These are phyloP conservation scores for Singerocomus inundabilis DNA, from an alignment of 1,284 basidiomycete genomes.

Conservation along the genomic window DNA sequence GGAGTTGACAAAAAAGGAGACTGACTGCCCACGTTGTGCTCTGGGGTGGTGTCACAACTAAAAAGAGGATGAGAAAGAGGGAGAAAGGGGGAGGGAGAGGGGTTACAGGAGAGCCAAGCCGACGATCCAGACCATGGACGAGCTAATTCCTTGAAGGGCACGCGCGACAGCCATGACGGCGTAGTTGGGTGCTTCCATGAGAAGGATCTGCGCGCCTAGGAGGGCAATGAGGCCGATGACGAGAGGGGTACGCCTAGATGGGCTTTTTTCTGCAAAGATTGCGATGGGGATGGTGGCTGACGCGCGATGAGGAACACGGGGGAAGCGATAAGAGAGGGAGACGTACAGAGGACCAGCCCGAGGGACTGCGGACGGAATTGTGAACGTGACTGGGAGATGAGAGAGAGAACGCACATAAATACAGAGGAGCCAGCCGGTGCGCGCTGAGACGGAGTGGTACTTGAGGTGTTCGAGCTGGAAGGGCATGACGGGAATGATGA, in stretches of 20 bases:
- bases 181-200: constrained; percentile 75
- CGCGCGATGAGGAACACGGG: not conserved
- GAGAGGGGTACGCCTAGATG: constrained; percentile 56
- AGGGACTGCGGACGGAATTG: constrained; percentile 36
- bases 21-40: constrained; percentile 58
- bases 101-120: constrained; percentile 68
- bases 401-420: constrained; percentile 45
- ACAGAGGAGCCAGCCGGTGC: constrained; percentile 70
- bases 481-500: constrained; percentile 74
- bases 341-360: constrained; percentile 52
- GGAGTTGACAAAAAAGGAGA: constrained; percentile 12
- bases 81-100: not conserved
- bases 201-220: constrained; percentile 60
- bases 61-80: constrained; percentile 6
- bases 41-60: constrained; percentile 69
- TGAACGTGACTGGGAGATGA: not conserved
- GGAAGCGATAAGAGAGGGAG: not conserved
- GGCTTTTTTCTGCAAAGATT: constrained; percentile 60
- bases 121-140: constrained; percentile 75
- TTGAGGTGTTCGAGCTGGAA: constrained; percentile 63
- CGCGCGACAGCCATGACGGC: constrained; percentile 73
- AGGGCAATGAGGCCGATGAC: constrained; percentile 57
- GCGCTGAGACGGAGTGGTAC: constrained; percentile 51
- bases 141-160: constrained; percentile 69
- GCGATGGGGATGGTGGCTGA: constrained; percentile 72